Evolutionary conservation across 1,139 yeast genomes (phyloP), one percentile per base, ranked within the genome.

Genomic region (Geotrichum aggregatum): DNA sequence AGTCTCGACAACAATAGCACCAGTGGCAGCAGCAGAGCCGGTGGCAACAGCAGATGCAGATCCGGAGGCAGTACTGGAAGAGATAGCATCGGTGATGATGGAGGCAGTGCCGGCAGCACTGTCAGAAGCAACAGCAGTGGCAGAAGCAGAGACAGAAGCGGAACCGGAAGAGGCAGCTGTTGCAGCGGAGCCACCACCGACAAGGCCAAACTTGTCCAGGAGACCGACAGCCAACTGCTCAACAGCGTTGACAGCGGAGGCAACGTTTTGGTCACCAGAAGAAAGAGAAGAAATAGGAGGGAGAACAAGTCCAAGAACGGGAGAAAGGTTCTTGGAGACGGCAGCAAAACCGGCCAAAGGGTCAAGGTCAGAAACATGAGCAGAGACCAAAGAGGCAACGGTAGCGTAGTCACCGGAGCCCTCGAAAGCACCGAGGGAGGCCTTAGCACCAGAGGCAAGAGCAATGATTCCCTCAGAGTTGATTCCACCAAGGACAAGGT

Each of bases 391-490:
- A 36, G 42, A 47, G 38, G 35, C 49, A 49, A 52, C 49, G 38
- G 54, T 42, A 45, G 44, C 35, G 48, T 48, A 52, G 52, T 56
- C 57, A 8, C 28, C 38, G 31, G 55, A 52, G 18, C 38, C 55
- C 44, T 56, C 48, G 36, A 56, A 50, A 42, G 55, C 58, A 34
- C 51, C 50, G 16, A 56, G 50, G 30, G 58, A 52, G 22, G 52
- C 44, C 43, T 47, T 40, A n/a, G 58, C 58, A 45, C 46, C 51
- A 24, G 48, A 33, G 28, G 50, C 54, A 39, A 56, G 44, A 26
- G 26, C 24, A 33, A 55, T 44, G 43, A 56, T 47, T 44, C 49
- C 54, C 16, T 49, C 47, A 30, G 52, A 49, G 56, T 54, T 54
- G 26, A 56, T 43, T 19, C 58, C 58, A 34, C 47, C 54, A 28